Conservation (phyloP, 1,139 yeast species). For the Diutina siamensis region DNA sequence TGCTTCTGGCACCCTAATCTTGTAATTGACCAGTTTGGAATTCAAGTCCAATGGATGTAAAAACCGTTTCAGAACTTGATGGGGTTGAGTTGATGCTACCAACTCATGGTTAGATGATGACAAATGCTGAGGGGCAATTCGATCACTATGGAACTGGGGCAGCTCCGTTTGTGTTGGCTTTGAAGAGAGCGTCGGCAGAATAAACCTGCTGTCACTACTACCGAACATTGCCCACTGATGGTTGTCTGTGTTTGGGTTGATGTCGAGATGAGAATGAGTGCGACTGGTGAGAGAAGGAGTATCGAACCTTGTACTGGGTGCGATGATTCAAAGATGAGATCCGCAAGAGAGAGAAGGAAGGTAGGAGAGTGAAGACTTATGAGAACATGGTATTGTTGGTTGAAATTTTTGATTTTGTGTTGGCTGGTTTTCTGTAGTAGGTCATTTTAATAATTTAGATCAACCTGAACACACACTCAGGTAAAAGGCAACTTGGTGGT, state of each 20-base stretch:
- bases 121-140: not conserved
- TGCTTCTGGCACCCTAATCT: conserved; percentile 33
- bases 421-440: too few relatives aligned
- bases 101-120: not conserved
- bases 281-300: not conserved
- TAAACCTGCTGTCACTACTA: not conserved
- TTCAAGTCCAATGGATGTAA: conserved; percentile 27
- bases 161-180: not conserved
- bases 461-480: too few relatives aligned
- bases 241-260: not conserved
- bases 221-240: not conserved
- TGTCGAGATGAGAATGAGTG: not conserved
- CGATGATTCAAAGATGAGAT: too few relatives aligned
- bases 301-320: too few relatives aligned
- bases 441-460: too few relatives aligned
- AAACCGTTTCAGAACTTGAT: conserved; percentile 13
- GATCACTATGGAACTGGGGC: not conserved
- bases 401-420: too few relatives aligned
- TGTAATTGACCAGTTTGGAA: conserved; percentile 31
- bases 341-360: too few relatives aligned
- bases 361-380: too few relatives aligned
- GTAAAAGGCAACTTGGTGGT: too few relatives aligned
- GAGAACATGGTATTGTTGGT: too few relatives aligned
- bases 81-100: not conserved
- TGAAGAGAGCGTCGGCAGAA: not conserved